These are phyloP conservation scores for Alternaria gaisen DNA, from an alignment of 2,329 filamentous ascomycete species.

Conservation along the genomic window DNA sequence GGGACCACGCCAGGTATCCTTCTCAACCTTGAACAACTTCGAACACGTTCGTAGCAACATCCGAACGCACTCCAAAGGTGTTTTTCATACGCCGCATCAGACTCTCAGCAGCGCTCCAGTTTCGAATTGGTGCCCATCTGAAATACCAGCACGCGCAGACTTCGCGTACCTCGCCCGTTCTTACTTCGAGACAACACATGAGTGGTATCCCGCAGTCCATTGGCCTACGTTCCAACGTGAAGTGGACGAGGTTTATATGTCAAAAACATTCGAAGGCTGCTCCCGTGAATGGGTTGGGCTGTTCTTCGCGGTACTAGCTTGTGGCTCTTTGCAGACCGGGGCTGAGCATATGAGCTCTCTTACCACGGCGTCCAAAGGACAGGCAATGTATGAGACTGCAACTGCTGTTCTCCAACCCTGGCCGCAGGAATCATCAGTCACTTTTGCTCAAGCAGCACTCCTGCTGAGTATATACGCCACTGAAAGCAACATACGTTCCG, in stretches of 20 bases:
- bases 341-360: constrained; percentile 65
- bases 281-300: constrained; percentile 78
- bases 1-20: constrained; percentile 60
- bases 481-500: constrained; percentile 86
- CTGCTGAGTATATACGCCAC: constrained; percentile 81
- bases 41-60: constrained; percentile 76
- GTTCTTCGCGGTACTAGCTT: constrained; percentile 84
- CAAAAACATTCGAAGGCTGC: constrained; percentile 66
- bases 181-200: constrained; percentile 80
- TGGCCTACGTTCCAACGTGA: constrained; percentile 83
- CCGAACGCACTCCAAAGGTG: constrained; percentile 75
- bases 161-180: constrained; percentile 77
- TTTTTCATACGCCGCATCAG: constrained; percentile 79
- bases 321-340: constrained; percentile 77
- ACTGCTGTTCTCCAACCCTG: constrained; percentile 79
- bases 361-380: constrained; percentile 63
- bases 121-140: constrained; percentile 62
- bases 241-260: constrained; percentile 79
- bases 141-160: constrained; percentile 73
- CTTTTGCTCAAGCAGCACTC: constrained; percentile 76
- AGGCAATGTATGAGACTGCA: constrained; percentile 75
- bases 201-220: constrained; percentile 84
- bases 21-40: constrained; percentile 72
- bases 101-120: constrained; percentile 57
- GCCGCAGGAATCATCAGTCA: constrained; percentile 78